Base-by-base conservation (phyloP, 2,329 filamentous ascomycete species). In the Beauveria rudraprayagi region DNA sequence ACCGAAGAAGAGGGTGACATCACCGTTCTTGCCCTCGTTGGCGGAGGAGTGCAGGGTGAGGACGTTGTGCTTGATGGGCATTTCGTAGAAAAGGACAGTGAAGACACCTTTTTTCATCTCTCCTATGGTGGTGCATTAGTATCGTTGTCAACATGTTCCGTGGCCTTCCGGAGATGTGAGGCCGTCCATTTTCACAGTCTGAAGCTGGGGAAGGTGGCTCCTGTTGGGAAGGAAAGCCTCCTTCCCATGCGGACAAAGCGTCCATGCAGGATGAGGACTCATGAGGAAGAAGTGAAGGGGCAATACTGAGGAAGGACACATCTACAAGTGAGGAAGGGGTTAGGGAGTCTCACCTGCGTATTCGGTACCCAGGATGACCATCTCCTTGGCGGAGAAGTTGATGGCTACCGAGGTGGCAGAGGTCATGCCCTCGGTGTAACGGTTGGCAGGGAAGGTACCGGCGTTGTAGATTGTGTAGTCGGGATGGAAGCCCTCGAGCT, bases 391-490 rank as follows among this genome's bases (percentile, higher is more conserved):
- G 73, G 89, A 90, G 71, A 99, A 99, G 87, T 99, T 99, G 82
- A 99, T 95, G 68, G 94, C 89, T 57, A 99, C 93, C 9, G 94
- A 99, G 57, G 94, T 99, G 65, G 91, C 91, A 22, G 94, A 97
- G 70, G 94, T 99, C 94, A 99, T 99, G 72, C 94, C 92, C 76
- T 92, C 90, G 63, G 94, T 99, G 80, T 88, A 99, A 78, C 93
- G 88, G 83, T 99, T 99, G 74, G 94, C 94, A 52, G 94, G 94
- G 89, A 99, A 99, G 65, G 91, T 91, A 68, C 94, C 94, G 65
- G 92, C 94, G 76, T 99, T 99, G 89, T 99, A 99, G 81, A 99
- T 97, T 71, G 93, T 93, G 83, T 99, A 99, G 83, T 99, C 93
- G 70, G 94, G 94, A 78, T 96, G 91, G 86, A 99, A 99, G 79